phyloP scores from a whole-genome alignment of 371 early-diverging fungal genomes.

The Syncephalastrum racemosum region DNA sequence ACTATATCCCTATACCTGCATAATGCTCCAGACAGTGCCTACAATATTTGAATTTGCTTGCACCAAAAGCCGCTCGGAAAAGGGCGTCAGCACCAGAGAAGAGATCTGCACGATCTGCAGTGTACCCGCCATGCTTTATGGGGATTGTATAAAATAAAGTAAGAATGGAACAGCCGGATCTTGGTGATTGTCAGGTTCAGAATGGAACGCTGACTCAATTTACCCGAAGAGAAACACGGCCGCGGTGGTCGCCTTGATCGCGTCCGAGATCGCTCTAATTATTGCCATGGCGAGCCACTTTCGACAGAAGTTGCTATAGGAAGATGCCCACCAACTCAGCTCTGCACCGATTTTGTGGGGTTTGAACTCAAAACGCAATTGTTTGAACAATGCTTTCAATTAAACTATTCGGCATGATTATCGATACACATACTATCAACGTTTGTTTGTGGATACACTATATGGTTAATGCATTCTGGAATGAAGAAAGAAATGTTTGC shows the following conservation, averaged over 20 bases:
- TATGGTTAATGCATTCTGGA: too few species aligned
- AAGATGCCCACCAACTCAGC: too few species aligned
- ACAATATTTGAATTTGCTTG: constrained; percentile 60
- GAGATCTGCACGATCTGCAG: constrained; percentile 58
- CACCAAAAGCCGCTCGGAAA: constrained; percentile 53
- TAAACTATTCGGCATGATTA: too few species aligned
- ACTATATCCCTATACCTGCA: constrained; percentile 53
- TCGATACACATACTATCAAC: too few species aligned
- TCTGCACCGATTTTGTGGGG: too few species aligned
- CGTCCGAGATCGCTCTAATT: constrained; percentile 31
- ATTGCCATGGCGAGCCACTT: constrained; percentile 18
- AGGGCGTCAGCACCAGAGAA: constrained; percentile 54
- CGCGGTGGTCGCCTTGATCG: constrained; percentile 33
- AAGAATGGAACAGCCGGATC: neutral
- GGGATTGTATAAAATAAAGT: neutral
- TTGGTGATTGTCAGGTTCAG: neutral
- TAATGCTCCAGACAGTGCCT: constrained; percentile 62
- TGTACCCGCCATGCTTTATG: constrained; percentile 37
- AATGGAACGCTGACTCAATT: neutral
- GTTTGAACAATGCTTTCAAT: too few species aligned
- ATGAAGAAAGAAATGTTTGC: too few species aligned
- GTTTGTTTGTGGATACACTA: too few species aligned
- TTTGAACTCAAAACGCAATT: too few species aligned
- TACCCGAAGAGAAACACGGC: constrained; percentile 46
- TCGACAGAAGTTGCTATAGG: too few species aligned